These are phyloP conservation scores for Inga leiocalycina DNA, from an alignment of 306 rosid genomes.

Conservation along the genomic window DNA sequence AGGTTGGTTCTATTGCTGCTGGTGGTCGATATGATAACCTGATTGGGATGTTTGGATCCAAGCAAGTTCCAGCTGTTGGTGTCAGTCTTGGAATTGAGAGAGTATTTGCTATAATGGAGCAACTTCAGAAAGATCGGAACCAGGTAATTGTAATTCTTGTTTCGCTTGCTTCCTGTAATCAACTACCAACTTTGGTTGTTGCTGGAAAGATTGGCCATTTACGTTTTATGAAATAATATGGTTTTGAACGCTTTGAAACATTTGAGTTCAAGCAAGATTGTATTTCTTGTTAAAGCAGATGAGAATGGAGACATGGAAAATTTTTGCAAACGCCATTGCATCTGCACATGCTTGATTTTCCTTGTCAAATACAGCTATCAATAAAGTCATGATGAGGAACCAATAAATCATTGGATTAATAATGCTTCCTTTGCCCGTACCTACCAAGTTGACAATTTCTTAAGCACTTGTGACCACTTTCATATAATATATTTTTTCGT, in stretches of 20 bases:
- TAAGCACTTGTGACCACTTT: background rate
- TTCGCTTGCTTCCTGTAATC: slow-evolving; percentile 1
- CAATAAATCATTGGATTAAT: background rate
- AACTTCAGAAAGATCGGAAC: slow-evolving; percentile 63
- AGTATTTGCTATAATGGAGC: slow-evolving; percentile 91
- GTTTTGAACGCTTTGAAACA: background rate
- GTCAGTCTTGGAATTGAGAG: slow-evolving; percentile 98
- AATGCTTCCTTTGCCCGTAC: background rate
- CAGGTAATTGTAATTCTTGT: slow-evolving; percentile 58
- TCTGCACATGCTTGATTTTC: background rate
- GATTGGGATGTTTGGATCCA: slow-evolving; percentile 90
- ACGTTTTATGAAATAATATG: background rate
- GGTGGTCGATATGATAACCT: slow-evolving; percentile 96
- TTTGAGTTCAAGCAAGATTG: background rate
- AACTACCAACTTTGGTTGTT: slow-evolving; percentile 3
- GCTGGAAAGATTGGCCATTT: slow-evolving; percentile 1
- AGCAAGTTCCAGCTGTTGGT: slow-evolving; percentile 91
- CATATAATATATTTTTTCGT: background rate
- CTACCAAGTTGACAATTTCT: background rate
- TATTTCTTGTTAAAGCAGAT: slow-evolving; percentile 21
- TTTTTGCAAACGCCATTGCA: slow-evolving; percentile 10
- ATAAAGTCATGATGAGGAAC: background rate
- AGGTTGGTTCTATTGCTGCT: slow-evolving; percentile 95
- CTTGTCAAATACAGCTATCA: background rate
- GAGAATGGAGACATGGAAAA: background rate